Conservation (phyloP, 2,329 filamentous ascomycete genomes). For the Rosellinia necatrix region DNA sequence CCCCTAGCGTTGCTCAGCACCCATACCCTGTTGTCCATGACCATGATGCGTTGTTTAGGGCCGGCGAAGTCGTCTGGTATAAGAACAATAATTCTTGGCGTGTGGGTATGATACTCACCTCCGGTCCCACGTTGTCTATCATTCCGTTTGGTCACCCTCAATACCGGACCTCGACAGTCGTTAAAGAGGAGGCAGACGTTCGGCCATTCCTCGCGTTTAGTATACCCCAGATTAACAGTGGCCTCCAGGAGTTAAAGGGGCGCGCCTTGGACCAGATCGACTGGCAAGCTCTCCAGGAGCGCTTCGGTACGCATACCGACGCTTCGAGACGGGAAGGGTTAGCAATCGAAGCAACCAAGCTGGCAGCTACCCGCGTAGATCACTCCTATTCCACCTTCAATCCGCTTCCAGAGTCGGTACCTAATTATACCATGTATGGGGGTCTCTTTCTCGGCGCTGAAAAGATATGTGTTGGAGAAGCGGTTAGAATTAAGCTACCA, state of each 20-base stretch:
- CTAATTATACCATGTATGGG: slow-evolving; percentile 45
- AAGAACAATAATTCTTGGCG: slow-evolving; percentile 53
- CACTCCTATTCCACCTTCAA: slow-evolving; percentile 56
- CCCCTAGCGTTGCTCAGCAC: not conserved
- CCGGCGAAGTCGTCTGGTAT: slow-evolving; percentile 57
- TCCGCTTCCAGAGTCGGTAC: slow-evolving; percentile 39
- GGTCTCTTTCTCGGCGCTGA: slow-evolving; percentile 58
- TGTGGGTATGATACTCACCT: slow-evolving; percentile 48
- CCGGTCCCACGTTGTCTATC: slow-evolving; percentile 37
- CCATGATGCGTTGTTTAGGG: slow-evolving; percentile 48
- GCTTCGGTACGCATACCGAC: slow-evolving; percentile 40
- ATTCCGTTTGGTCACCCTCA: slow-evolving; percentile 48
- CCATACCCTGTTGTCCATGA: slow-evolving; percentile 17
- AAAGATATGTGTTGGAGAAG: slow-evolving; percentile 52
- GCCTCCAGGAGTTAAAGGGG: slow-evolving; percentile 45
- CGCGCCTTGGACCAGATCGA: slow-evolving; percentile 48
- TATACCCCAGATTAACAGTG: slow-evolving; percentile 47
- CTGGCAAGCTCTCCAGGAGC: slow-evolving; percentile 47
- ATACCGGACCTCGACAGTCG: slow-evolving; percentile 45
- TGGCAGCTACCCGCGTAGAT: slow-evolving; percentile 55
- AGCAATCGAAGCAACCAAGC: slow-evolving; percentile 55
- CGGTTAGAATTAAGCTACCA: slow-evolving; percentile 48
- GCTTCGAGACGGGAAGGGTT: slow-evolving; percentile 47
- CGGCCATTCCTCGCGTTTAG: slow-evolving; percentile 58
- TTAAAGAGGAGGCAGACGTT: slow-evolving; percentile 48